These are phyloP conservation scores for Monosporascus sp. DNA, from an alignment of 2,329 filamentous ascomycete genomes.

Conservation along the genomic window DNA sequence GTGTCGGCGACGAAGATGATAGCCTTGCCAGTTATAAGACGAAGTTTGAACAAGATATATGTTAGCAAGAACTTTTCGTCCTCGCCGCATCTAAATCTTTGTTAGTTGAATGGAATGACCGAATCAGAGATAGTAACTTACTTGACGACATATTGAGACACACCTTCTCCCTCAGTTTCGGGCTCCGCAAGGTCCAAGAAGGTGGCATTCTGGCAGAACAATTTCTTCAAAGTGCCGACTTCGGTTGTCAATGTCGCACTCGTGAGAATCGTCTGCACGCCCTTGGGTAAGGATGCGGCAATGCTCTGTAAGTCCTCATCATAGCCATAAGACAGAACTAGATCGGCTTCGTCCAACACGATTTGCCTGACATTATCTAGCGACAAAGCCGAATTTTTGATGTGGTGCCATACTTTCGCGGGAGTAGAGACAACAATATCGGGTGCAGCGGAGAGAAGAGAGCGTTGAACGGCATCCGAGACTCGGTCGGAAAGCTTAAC, in stretches of 20 bases:
- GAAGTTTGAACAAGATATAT: constrained; percentile 93
- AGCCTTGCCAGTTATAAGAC: constrained; percentile 88
- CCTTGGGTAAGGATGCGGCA: constrained; percentile 71
- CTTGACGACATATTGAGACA: constrained; percentile 85
- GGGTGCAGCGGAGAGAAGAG: constrained; percentile 77
- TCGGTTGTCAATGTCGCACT: constrained; percentile 88
- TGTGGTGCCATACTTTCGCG: constrained; percentile 71
- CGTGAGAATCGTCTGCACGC: constrained; percentile 87
- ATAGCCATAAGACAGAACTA: constrained; percentile 91
- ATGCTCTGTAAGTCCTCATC: constrained; percentile 82
- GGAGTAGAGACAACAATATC: constrained; percentile 91
- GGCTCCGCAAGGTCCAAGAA: constrained; percentile 78
- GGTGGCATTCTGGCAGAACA: constrained; percentile 79
- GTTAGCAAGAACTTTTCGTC: constrained; percentile 93
- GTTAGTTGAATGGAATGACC: not conserved
- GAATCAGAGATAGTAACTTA: constrained; percentile 30
- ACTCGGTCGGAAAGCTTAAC: constrained; percentile 89
- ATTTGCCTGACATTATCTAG: constrained; percentile 68
- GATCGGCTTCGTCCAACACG: constrained; percentile 89
- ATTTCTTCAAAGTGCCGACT: constrained; percentile 74
- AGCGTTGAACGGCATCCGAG: constrained; percentile 80
- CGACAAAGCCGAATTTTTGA: constrained; percentile 66
- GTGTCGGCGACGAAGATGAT: constrained; percentile 63
- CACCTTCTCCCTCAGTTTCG: constrained; percentile 67
- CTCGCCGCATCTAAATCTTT: constrained; percentile 65